Conservation (phyloP, 1,284 basidiomycete species). For the Ustilago sp. region DNA sequence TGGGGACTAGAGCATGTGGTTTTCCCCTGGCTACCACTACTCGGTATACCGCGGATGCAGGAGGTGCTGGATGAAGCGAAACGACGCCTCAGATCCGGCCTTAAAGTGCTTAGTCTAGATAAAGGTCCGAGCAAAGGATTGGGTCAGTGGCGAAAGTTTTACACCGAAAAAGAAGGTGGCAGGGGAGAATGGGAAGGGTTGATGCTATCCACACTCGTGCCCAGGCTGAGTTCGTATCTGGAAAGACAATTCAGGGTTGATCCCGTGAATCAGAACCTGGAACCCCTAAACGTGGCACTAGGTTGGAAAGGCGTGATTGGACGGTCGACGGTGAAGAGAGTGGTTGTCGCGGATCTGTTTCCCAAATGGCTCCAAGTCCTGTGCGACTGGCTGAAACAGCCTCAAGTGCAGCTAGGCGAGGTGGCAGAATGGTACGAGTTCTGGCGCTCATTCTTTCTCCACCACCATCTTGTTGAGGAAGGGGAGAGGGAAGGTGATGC, state of each 20-base stretch:
- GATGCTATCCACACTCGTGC: conserved; percentile 88
- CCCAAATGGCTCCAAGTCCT: conserved; percentile 94
- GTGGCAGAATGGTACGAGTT: conserved; percentile 87
- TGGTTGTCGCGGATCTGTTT: conserved; percentile 85
- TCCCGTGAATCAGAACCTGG: conserved; percentile 80
- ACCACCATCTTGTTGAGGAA: conserved; percentile 72
- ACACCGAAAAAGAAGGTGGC: conserved; percentile 3
- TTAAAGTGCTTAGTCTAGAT: conserved; percentile 78
- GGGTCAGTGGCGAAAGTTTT: conserved; percentile 51
- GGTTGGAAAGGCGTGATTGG: conserved; percentile 82
- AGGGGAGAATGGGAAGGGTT: conserved; percentile 86
- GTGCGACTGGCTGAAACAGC: conserved; percentile 88
- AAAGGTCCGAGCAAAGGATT: conserved; percentile 34
- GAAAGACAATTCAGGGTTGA: conserved; percentile 88
- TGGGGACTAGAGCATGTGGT: conserved; percentile 79
- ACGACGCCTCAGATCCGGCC: conserved; percentile 81
- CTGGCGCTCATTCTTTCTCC: conserved; percentile 86
- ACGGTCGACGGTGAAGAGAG: conserved; percentile 47
- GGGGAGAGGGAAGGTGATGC: background rate
- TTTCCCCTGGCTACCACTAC: conserved; percentile 90
- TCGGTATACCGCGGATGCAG: conserved; percentile 81
- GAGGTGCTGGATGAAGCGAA: conserved; percentile 85
- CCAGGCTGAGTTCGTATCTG: conserved; percentile 83
- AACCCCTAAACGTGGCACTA: conserved; percentile 81
- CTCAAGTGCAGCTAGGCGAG: conserved; percentile 84